Base-by-base conservation (phyloP, 176 grass and related monocot genomes). In the Oryza rufipogon region DNA sequence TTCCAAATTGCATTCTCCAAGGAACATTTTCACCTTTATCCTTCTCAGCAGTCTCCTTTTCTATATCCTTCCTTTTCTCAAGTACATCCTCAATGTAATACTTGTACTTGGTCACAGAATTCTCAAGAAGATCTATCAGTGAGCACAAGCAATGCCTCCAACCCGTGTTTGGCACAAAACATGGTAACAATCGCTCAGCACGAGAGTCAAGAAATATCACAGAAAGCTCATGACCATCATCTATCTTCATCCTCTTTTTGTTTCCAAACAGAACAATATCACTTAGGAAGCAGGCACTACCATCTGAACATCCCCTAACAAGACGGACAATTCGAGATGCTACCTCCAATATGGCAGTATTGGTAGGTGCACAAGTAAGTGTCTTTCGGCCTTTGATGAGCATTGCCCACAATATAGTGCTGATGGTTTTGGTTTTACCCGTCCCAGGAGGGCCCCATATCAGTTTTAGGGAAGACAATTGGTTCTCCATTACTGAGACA, bases 391-490 rank as follows among this genome's bases (percentile, higher is more conserved):
- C 69, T 36, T 64, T 45, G 9, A 66, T 23, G 36, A 65, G 58
- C 61, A 92, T 58, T 63, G 41, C 22, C 87, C 84, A 89, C 51
- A 89, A 12, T 3, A 92, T 47, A 47, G 79, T 70, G 75, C 74
- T 56, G 11, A 92, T 84, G 1, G 84, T 89, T 70, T 87, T 92
- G 0, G 87, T 38, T 38, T 38, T 89, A 38, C 91, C 87, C 15
- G 84, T 92, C 28, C 87, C 84, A 63, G 91, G 91, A 7, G 91
- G 84, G 2, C 84, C 91, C 91, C 91, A 92, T 51, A 92, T 83
- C 2, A 92, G 83, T 25, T 87, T 89, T 41, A 92, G 10, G 9
- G 84, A 92, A 75, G 64, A 47, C 0, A 17, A 33, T 44, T 20
- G 6, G 15, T 76, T 38, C 80, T 81, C 45, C 13, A 48, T 54